These are phyloP conservation scores for Magnolia changhungtana DNA, from an alignment of 164 flowering plant genomes.

Conservation along the genomic window DNA sequence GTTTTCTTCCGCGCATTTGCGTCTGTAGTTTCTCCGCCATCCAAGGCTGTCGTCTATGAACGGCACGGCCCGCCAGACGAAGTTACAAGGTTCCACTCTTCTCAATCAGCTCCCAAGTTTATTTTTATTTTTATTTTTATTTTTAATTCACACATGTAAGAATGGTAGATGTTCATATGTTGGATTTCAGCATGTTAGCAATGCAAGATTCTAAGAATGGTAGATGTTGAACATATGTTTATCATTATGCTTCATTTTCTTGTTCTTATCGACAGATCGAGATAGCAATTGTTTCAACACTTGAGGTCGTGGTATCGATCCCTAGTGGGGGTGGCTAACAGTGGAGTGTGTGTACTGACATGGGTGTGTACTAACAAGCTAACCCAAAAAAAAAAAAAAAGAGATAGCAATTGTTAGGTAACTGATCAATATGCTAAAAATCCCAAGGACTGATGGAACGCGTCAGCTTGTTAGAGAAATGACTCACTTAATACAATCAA, in stretches of 20 bases:
- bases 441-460: neutral
- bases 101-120: neutral
- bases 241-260: too few species aligned
- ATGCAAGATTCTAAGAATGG: neutral
- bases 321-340: too few species aligned
- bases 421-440: neutral
- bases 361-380: too few species aligned
- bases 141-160: neutral
- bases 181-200: neutral
- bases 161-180: neutral
- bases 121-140: neutral
- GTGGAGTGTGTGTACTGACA: too few species aligned
- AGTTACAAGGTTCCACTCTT: conserved; percentile 54
- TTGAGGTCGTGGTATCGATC: too few species aligned
- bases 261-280: neutral
- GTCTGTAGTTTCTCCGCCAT: conserved; percentile 71
- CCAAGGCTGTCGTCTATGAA: conserved; percentile 82
- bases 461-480: neutral
- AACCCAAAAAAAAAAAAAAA: too few species aligned
- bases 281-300: neutral
- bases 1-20: conserved; percentile 38
- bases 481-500: neutral
- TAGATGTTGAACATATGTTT: neutral
- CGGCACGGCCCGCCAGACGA: conserved; percentile 77
- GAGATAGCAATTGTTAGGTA: neutral